These are phyloP conservation scores for Pseudomassariella vexata DNA, from an alignment of 2,329 filamentous ascomycete genomes.

Conservation along the genomic window DNA sequence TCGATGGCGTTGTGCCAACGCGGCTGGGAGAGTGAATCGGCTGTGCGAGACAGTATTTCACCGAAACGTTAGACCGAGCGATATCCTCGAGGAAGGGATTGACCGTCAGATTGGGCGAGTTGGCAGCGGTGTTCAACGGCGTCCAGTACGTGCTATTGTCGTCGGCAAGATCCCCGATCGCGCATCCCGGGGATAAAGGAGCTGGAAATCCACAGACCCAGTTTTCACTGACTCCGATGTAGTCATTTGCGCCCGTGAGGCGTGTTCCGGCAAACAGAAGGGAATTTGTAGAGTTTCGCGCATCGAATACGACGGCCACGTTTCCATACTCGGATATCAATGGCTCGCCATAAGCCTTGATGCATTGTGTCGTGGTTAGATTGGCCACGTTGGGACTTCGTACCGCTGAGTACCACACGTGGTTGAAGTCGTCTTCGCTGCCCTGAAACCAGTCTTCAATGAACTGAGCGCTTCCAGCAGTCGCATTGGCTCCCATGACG, in stretches of 20 bases:
- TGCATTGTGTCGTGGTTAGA: conserved; percentile 4
- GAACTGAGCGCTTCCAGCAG: neutral
- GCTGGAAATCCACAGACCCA: conserved; percentile 6
- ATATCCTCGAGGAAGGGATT: conserved; percentile 3
- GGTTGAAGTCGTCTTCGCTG: neutral
- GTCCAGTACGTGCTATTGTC: conserved; percentile 2
- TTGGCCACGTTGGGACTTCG: neutral
- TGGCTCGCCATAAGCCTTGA: conserved; percentile 3
- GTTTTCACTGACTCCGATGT: neutral
- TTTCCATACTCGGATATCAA: neutral
- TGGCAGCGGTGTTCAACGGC: neutral
- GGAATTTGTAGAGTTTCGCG: conserved; percentile 3
- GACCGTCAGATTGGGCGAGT: neutral
- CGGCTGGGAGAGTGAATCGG: neutral
- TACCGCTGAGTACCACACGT: conserved; percentile 1
- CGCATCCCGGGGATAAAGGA: neutral
- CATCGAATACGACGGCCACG: conserved; percentile 3
- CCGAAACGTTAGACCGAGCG: conserved; percentile 2
- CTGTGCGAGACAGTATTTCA: conserved; percentile 4
- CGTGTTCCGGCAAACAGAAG: conserved; percentile 3
- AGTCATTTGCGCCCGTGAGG: conserved; percentile 1
- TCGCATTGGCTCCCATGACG: neutral
- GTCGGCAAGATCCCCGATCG: neutral
- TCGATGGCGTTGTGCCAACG: neutral
- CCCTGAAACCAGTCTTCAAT: neutral